A percentile compares a stretch with the other conserved stretches of the same genome.
Conservation (phyloP, 192 early-diverging fungal genomes). For the Coemansia sp. region DNA sequence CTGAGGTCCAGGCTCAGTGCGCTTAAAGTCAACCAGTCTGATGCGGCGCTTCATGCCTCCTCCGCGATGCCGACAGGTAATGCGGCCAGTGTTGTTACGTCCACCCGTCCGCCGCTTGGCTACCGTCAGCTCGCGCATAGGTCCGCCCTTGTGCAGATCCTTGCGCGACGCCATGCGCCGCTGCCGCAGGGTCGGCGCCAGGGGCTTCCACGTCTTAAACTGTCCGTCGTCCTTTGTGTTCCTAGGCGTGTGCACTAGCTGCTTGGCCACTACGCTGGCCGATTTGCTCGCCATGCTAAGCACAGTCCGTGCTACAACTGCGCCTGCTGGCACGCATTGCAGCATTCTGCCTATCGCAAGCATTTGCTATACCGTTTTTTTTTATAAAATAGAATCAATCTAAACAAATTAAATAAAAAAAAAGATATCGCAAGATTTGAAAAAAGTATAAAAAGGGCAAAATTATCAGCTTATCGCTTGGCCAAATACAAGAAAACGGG, state of each 20-base stretch:
- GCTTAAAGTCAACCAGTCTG: conserved; percentile 85
- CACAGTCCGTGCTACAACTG: background rate
- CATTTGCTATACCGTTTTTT: background rate
- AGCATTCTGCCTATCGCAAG: conserved; percentile 8
- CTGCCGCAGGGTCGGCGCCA: conserved; percentile 85
- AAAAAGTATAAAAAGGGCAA: background rate
- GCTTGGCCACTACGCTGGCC: conserved; percentile 5
- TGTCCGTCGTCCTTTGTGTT: conserved; percentile 61
- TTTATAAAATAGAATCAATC: background rate
- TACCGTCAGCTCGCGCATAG: conserved; percentile 75
- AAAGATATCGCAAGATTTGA: background rate
- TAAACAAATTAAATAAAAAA: background rate
- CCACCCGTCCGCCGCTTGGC: conserved; percentile 86
- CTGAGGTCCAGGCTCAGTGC: conserved; percentile 72
- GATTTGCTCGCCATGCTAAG: conserved; percentile 3
- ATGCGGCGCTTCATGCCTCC: conserved; percentile 91
- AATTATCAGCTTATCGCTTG: background rate
- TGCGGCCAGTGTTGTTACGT: conserved; percentile 84
- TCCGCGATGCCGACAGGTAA: conserved; percentile 91
- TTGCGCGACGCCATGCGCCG: conserved; percentile 81
- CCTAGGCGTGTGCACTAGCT: conserved; percentile 28
- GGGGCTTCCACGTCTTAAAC: conserved; percentile 93
- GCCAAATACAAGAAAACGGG: background rate
- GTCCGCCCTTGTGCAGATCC: conserved; percentile 85
- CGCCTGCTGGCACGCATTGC: conserved; percentile 3